A percentile compares a stretch with the other conserved stretches of the same genome.
phyloP scores from a whole-genome alignment of 805 yeast species.

The Yamadazyma paraphyllophila region DNA sequence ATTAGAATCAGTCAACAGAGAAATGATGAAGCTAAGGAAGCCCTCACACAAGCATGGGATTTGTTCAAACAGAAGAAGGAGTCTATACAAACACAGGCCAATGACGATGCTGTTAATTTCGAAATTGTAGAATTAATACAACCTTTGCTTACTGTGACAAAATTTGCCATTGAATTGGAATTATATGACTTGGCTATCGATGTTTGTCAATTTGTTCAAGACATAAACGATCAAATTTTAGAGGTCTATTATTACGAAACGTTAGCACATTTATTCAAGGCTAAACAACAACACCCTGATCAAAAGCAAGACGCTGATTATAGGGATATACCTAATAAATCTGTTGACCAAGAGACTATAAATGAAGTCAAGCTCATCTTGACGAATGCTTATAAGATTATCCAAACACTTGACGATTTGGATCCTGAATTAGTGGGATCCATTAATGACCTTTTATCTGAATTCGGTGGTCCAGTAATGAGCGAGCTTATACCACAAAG shows the following conservation, averaged over 20 bases:
- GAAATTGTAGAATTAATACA: constrained; percentile 69
- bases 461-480: constrained; percentile 62
- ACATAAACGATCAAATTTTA: constrained; percentile 78
- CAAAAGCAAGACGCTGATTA: constrained; percentile 30
- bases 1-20: constrained; percentile 86
- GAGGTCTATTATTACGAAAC: constrained; percentile 86
- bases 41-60: constrained; percentile 70
- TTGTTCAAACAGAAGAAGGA: constrained; percentile 54
- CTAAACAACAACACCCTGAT: constrained; percentile 20
- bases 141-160: constrained; percentile 69
- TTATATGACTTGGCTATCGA: constrained; percentile 62
- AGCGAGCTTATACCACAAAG: constrained; percentile 36
- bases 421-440: constrained; percentile 62
- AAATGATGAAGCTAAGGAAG: constrained; percentile 66
- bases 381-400: constrained; percentile 44
- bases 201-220: constrained; percentile 66
- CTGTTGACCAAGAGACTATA: constrained; percentile 29
- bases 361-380: constrained; percentile 45
- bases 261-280: constrained; percentile 57
- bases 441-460: constrained; percentile 46
- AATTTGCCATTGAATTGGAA: constrained; percentile 76
- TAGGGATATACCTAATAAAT: constrained; percentile 33
- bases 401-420: constrained; percentile 40
- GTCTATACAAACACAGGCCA: constrained; percentile 19
- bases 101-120: constrained; percentile 44